Evolutionary conservation across 2,329 filamentous ascomycete genomes (phyloP).

Genomic region (Penicillium sp.): DNA sequence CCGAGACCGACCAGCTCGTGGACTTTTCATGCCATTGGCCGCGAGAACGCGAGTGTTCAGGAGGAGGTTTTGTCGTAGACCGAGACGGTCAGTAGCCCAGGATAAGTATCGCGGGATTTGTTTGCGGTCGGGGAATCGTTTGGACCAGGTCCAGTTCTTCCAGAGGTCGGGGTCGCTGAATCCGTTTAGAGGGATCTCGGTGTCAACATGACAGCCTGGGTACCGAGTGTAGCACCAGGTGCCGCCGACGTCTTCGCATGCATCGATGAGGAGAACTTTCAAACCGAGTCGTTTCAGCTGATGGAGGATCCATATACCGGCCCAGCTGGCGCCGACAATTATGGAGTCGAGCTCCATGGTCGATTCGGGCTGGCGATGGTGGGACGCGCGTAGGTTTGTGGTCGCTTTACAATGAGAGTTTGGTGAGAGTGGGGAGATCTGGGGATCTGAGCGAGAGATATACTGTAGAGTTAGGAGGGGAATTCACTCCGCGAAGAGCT

Average conservation of each 20-base stretch:
- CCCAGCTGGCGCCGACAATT: background rate
- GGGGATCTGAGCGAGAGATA: no score
- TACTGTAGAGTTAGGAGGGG: no score
- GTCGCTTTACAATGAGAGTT: no score
- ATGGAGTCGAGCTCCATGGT: background rate
- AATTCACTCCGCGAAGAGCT: no score
- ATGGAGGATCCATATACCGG: background rate
- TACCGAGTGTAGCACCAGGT: constrained; percentile 6
- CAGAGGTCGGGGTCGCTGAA: constrained; percentile 6
- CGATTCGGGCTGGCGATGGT: no score
- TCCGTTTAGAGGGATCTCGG: constrained; percentile 3
- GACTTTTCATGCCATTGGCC: background rate
- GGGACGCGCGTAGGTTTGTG: no score
- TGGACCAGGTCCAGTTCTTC: constrained; percentile 1
- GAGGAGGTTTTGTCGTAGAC: background rate
- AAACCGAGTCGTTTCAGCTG: background rate
- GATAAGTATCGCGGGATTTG: background rate
- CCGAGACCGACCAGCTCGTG: background rate
- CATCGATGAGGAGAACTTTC: background rate
- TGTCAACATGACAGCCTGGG: constrained; percentile 5
- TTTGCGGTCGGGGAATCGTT: background rate
- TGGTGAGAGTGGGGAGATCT: no score
- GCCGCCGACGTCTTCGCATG: constrained; percentile 1
- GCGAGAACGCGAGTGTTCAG: background rate
- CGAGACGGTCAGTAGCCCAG: background rate